A percentile compares a stretch with the other conserved stretches of the same genome.
phyloP scores from a whole-genome alignment of 352 stramenopile species.

The Phytophthora sp. region DNA sequence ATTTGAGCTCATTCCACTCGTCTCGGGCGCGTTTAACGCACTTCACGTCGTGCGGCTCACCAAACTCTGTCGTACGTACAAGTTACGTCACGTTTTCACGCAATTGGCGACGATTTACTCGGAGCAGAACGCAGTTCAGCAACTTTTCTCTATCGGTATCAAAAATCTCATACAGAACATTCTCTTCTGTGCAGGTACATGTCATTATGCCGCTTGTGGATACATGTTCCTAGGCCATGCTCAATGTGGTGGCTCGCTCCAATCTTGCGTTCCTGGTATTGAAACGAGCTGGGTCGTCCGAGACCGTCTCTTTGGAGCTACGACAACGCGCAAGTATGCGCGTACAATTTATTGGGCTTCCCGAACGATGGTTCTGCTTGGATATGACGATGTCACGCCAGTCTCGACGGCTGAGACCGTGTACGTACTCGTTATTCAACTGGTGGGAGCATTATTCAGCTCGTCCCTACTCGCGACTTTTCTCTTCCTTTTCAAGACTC shows the following conservation, averaged over 20 bases:
- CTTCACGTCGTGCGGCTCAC: conserved; percentile 67
- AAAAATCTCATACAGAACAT: conserved; percentile 56
- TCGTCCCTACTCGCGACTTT: conserved; percentile 68
- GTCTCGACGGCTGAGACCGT: conserved; percentile 60
- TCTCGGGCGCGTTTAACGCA: conserved; percentile 49
- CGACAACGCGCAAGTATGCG: conserved; percentile 53
- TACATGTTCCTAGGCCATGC: conserved; percentile 76
- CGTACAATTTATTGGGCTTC: conserved; percentile 66
- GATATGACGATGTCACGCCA: conserved; percentile 73
- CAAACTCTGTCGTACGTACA: conserved; percentile 68
- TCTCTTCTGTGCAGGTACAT: conserved; percentile 36
- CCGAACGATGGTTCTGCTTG: conserved; percentile 60
- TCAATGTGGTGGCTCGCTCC: conserved; percentile 58
- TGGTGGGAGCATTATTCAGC: conserved; percentile 57
- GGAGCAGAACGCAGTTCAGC: conserved; percentile 47
- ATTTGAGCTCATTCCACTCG: no score
- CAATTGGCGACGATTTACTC: conserved; percentile 64
- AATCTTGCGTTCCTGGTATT: conserved; percentile 45
- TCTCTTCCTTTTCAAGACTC: conserved; percentile 72
- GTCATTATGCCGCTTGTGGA: conserved; percentile 66
- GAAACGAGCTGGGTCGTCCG: conserved; percentile 70
- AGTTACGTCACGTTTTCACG: conserved; percentile 43
- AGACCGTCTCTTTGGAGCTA: conserved; percentile 54
- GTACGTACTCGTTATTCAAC: conserved; percentile 48
- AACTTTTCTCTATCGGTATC: conserved; percentile 66